Evolutionary conservation across 306 rosid genomes (phyloP).

Genomic region (Dryas octopetala): DNA sequence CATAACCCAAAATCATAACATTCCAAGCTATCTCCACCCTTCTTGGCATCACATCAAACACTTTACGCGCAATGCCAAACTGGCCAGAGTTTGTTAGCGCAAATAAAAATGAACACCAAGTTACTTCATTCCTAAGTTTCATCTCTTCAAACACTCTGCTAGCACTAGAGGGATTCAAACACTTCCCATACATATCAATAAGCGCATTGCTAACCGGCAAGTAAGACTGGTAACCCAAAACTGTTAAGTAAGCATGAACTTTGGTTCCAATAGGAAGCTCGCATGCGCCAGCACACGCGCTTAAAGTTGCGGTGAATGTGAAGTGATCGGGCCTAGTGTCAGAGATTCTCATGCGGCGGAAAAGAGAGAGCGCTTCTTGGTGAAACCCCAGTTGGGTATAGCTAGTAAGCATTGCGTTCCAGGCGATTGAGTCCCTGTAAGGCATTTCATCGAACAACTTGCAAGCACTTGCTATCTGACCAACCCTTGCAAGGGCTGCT

Average conservation of each 20-base stretch:
- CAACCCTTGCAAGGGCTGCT: conserved; percentile 27
- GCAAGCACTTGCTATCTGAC: conserved; percentile 58
- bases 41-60: conserved; percentile 57
- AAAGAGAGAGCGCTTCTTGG: conserved; percentile 51
- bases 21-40: conserved; percentile 76
- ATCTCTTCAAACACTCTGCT: conserved; percentile 61
- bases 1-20: conserved; percentile 54
- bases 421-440: conserved; percentile 56
- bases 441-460: conserved; percentile 67
- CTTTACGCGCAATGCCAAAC: conserved; percentile 39
- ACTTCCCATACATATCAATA: conserved; percentile 79
- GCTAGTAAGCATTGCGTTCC: conserved; percentile 75
- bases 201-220: conserved; percentile 63
- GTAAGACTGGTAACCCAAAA: conserved; percentile 51
- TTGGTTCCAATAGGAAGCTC: conserved; percentile 39
- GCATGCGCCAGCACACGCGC: conserved; percentile 49
- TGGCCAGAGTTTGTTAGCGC: conserved; percentile 52
- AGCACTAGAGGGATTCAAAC: conserved; percentile 52
- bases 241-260: conserved; percentile 51
- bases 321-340: conserved; percentile 47
- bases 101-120: conserved; percentile 73
- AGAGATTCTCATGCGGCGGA: conserved; percentile 49
- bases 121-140: conserved; percentile 50
- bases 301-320: conserved; percentile 59
- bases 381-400: conserved; percentile 55